Evolutionary conservation across 768 basidiomycete species (phyloP), one percentile per base, ranked within the genome.

Genomic region (Lactarius trivialis): DNA sequence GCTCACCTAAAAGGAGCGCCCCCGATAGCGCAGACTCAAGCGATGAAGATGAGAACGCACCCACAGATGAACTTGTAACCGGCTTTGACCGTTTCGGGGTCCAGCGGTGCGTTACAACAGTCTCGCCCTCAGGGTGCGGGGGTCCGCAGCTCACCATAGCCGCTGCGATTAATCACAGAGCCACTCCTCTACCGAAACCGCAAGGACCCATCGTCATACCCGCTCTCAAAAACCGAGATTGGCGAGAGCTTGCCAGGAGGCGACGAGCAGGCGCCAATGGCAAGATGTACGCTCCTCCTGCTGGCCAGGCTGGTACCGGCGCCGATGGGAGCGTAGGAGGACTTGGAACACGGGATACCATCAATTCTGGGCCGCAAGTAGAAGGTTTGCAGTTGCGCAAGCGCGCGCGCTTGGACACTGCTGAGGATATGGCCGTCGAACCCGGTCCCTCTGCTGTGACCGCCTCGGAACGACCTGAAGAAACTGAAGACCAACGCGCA

Each of bases 141-240:
- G 80, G 80, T 75, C 79, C 79, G 82, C 83, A 89, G 82, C 89
- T 91, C 85, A 90, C 86, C 82, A 69, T 76, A 86, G 87, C 67
- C 65, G 58, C 64, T 66, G 60, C 55, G 51, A 55, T 60, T 62
- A 55, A 59, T 69, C 85, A 81, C 59, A 68, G 81, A 33, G 74
- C 76, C 65, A 78, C 77, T 60, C 76, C 78, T 58, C 79, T 75
- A 45, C 78, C 78, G 64, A 77, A 71, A 55, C 74, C 80, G 12
- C 71, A 82, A 43, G 82, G 77, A 4, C 90, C 90, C 0, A 80
- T 97, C 9, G 85, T 97, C 39, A 98, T 99, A 50, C 86, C 95
- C 17, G 78, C 92, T 1, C 77, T 91, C 50, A 78, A 92, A 68
- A 96, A 98, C 70, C 82, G 85, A 30, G 95, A 99, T 71, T 99